Evolutionary conservation across 2,329 filamentous ascomycete species (phyloP).

Genomic region (Xylaria digitata): DNA sequence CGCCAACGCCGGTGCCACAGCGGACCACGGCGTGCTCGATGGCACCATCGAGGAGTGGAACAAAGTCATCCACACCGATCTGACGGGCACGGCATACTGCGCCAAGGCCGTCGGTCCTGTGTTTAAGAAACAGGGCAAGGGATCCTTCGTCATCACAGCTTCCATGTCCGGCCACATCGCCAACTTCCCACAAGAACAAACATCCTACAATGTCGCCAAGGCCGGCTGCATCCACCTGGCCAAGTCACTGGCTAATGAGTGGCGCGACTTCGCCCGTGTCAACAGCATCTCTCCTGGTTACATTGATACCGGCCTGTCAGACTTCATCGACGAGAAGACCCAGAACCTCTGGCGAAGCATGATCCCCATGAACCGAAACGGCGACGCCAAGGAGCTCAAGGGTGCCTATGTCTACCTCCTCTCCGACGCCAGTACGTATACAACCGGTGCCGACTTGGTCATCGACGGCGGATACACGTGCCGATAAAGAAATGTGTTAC

Average conservation of each 20-base stretch:
- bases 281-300: constrained; percentile 73
- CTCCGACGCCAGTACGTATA: constrained; percentile 79
- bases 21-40: constrained; percentile 66
- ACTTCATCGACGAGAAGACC: constrained; percentile 56
- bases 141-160: constrained; percentile 72
- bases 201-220: constrained; percentile 71
- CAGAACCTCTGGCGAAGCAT: constrained; percentile 50
- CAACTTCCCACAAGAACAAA: constrained; percentile 73
- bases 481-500: constrained; percentile 39
- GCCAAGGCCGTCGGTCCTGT: constrained; percentile 68
- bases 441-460: constrained; percentile 76
- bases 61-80: constrained; percentile 68
- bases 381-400: constrained; percentile 73
- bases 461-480: constrained; percentile 75
- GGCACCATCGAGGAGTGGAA: constrained; percentile 67
- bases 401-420: constrained; percentile 81
- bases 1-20: constrained; percentile 75
- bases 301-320: constrained; percentile 57
- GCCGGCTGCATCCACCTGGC: constrained; percentile 59
- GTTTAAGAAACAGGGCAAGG: constrained; percentile 70
- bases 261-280: constrained; percentile 70
- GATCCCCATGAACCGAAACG: constrained; percentile 63
- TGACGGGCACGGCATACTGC: constrained; percentile 75
- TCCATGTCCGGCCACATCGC: constrained; percentile 75
- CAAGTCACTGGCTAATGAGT: constrained; percentile 65